These are phyloP conservation scores for Chamaecyparis obtusa DNA, from an alignment of 75 land plant species.

Conservation along the genomic window DNA sequence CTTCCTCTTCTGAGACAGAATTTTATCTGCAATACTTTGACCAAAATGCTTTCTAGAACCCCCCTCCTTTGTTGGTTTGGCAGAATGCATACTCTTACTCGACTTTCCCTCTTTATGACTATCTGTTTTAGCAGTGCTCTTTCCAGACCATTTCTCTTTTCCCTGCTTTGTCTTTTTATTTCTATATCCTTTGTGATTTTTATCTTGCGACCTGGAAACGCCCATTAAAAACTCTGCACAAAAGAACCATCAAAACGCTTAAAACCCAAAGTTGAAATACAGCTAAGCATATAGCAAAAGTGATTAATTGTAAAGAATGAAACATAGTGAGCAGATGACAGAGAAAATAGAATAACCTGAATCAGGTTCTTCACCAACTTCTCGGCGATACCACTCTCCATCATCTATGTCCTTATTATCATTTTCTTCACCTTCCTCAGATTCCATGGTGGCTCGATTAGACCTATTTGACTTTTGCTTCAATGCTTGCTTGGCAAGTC, in stretches of 20 bases:
- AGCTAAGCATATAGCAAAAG: not conserved
- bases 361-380: conserved; percentile 62
- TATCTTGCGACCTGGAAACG: conserved; percentile 2
- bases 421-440: not conserved
- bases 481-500: conserved; percentile 26
- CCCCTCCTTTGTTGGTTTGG: not conserved
- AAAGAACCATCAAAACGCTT: not conserved
- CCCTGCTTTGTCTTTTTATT: conserved; percentile 4
- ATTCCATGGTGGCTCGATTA: not conserved
- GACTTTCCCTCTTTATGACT: not conserved
- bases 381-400: conserved; percentile 50
- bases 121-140: conserved; percentile 13
- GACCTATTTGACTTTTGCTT: not conserved
- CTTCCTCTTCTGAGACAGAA: conserved; percentile 21
- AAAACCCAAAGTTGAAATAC: not conserved
- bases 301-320: not conserved
- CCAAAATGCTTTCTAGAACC: conserved; percentile 7
- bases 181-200: not conserved
- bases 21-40: conserved; percentile 18
- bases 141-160: conserved; percentile 11
- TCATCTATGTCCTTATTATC: conserved; percentile 39
- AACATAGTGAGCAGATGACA: not conserved
- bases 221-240: conserved; percentile 16
- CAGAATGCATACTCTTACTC: not conserved
- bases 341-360: conserved; percentile 28